Base-by-base conservation (phyloP, 148 eudicot species). In the Talinum fruticosum region DNA sequence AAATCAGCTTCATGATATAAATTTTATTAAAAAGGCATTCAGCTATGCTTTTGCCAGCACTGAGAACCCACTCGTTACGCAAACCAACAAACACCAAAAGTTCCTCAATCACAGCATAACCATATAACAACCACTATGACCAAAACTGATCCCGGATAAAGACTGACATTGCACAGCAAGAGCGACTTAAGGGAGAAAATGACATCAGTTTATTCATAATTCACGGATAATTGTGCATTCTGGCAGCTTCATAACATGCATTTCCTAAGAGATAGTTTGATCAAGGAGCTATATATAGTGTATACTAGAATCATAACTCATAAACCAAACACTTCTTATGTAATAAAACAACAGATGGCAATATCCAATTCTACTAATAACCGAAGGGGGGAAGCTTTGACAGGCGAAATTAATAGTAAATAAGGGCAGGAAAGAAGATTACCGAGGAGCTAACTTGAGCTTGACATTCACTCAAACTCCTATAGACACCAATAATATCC, bases 401-500 rank as follows among this genome's bases (percentile, higher is more conserved):
- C n/a, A n/a, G n/a, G n/a, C n/a, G n/a, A n/a, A 68, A 68, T 23
- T 15, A 49, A 49, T n/a, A n/a, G n/a, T n/a, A n/a, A n/a, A n/a
- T n/a, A 49, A 38, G 59, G 12, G 29, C 2, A 54, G 12, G 14
- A 37, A 64, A 53, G 26, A 73, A 51, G 45, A 32, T 79, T 79
- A 90, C 93, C 69, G 90, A 89, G 75, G 88, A 85, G 77, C 80
- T 85, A 76, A 89, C 85, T 76, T 87, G 87, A 73, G 89, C 84
- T 87, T 94, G 93, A 78, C 92, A 88, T 77, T 90, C 98, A 82
- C 78, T 79, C 66, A 91, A 78, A 79, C 62, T 89, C 72, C 81
- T 89, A 77, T 92, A 92, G 44, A 94, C 87, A 30, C 97, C 98
- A 37, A 90, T 76, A 77, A 87, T 68, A 61, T 87, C 96, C 98